Evolutionary conservation across 139 green algal genomes (phyloP), one percentile per base, ranked within the genome.

Genomic region (Zygnema cylindricum): DNA sequence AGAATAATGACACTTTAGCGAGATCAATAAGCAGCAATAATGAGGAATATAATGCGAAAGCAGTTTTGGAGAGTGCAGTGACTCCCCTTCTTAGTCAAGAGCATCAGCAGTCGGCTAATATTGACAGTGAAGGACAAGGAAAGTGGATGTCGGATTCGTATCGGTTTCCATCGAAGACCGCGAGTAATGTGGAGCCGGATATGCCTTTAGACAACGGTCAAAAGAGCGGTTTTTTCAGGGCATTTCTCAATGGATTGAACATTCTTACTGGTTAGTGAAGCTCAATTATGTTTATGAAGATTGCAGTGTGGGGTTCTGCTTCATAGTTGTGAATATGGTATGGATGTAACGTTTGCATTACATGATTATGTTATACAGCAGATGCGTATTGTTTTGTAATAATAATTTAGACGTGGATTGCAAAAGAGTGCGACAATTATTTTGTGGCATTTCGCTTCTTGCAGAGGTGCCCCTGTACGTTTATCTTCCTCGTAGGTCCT

Each of bases 211-310:
- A 63, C 16, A 25, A 7, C 7, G 16, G 49, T 63, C 49, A 63
- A 16, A 63, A 63, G 49, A 79, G 71, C 43, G 43, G 71, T 43
- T 3, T 11, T 43, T 43, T 79, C 36, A 41, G 38, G 71, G 71
- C 71, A 79, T 38, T 16, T 11, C 38, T 79, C 7, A 79, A 79
- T 79, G 71, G 71, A 41, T 38, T 79, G 11, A 79, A 79, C 38
- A 43, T 79, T 16, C 71, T 79, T 79, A 43, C 71, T 38, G 71
- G 71, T 79, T 7, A 79, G 71, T 55, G 71, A 30, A 11, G 43
- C 43, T 79, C 36, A 79, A 16, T 55, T 55, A 30, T 11, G 16
- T 42, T 55, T 7, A 79, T 11, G 71, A 79, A 25, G 36, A 25
- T 30, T 43, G 7, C 11, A 79, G n/a, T n/a, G n/a, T 79, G 71